Conservation (phyloP, 805 yeast species). For the Wickerhamiella australiensis region DNA sequence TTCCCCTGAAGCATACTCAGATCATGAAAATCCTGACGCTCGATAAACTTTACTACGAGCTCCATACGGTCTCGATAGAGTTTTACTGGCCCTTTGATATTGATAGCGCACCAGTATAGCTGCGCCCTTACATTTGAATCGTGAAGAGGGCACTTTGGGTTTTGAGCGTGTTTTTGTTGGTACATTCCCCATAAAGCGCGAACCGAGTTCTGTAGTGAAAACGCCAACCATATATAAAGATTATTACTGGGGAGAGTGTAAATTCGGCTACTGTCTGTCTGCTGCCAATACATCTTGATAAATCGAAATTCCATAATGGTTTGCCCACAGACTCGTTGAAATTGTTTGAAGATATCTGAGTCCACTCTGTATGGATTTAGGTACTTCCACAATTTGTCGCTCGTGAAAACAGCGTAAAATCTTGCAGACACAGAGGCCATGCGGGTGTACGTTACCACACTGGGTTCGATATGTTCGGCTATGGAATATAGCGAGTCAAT, state of each 20-base stretch:
- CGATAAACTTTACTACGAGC: neutral
- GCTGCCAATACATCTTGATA: neutral
- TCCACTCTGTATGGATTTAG: neutral
- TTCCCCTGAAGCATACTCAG: neutral
- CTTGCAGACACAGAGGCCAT: neutral
- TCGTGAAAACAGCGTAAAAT: neutral
- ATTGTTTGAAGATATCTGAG: neutral
- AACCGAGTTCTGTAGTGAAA: neutral
- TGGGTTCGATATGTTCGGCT: neutral
- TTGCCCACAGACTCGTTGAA: neutral
- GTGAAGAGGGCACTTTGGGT: neutral
- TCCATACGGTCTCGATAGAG: neutral
- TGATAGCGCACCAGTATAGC: neutral
- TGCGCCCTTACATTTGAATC: neutral
- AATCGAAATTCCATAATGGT: neutral
- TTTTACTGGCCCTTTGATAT: neutral
- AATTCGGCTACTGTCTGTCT: neutral
- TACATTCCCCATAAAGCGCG: neutral
- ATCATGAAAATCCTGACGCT: neutral
- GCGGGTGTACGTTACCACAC: neutral
- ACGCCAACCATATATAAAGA: neutral
- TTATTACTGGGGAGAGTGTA: neutral
- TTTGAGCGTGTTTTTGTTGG: neutral
- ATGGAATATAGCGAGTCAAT: neutral
- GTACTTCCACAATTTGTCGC: neutral